phyloP scores from a whole-genome alignment of 176 grass and related monocot genomes.

The Eleusine coracana region DNA sequence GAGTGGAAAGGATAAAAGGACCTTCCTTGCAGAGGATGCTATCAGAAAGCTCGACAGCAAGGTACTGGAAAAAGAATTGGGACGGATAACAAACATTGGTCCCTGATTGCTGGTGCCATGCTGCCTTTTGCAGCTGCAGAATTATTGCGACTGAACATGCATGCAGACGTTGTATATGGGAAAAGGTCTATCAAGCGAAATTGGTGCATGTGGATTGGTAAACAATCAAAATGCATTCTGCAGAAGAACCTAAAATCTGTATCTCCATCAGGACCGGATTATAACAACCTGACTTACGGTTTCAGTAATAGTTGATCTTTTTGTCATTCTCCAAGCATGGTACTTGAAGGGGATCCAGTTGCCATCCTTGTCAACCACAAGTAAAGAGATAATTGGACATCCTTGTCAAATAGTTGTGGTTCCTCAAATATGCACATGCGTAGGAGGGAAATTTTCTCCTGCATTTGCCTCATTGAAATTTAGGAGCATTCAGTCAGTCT shows the following conservation, averaged over 20 bases:
- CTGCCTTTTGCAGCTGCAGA: neutral
- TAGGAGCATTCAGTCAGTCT: neutral
- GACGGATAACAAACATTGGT: neutral
- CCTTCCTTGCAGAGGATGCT: conserved; percentile 25
- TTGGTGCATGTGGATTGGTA: neutral
- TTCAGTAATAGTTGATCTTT: neutral
- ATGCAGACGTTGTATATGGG: neutral
- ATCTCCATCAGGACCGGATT: neutral
- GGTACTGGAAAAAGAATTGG: neutral
- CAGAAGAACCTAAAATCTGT: neutral
- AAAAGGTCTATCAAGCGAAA: neutral
- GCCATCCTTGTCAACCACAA: neutral
- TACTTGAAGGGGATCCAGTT: neutral
- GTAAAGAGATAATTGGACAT: neutral
- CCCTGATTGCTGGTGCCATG: neutral
- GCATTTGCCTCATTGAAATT: neutral
- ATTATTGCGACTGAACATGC: conserved; percentile 19
- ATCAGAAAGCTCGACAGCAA: conserved; percentile 16
- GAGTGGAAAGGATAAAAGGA: neutral
- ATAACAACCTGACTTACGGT: neutral
- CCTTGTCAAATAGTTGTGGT: neutral
- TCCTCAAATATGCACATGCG: neutral
- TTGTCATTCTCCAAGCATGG: neutral
- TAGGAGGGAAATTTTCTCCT: neutral
- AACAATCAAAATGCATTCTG: neutral